These are phyloP conservation scores for Apostasia shenzhenica DNA, from an alignment of 106 monocot genomes.

Conservation along the genomic window DNA sequence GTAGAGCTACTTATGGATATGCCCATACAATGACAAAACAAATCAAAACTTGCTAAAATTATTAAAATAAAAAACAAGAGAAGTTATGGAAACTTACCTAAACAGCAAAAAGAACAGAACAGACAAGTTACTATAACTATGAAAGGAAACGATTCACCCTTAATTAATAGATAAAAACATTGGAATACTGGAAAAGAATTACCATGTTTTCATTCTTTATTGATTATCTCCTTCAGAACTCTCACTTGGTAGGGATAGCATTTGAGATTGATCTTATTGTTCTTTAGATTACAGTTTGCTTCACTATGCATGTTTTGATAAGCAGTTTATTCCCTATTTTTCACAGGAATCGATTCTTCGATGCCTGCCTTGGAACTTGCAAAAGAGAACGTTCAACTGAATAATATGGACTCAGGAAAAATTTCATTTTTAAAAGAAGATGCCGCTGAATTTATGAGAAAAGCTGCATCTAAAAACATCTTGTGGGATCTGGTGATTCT, in stretches of 20 bases:
- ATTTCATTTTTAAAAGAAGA: constrained; percentile 84
- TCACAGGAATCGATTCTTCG: constrained; percentile 88
- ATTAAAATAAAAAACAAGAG: too few species aligned
- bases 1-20: too few species aligned
- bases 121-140: too few species aligned
- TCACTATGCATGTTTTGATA: background rate
- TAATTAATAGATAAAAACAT: too few species aligned
- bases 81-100: too few species aligned
- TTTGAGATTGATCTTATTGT: background rate
- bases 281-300: background rate
- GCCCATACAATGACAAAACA: too few species aligned
- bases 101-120: too few species aligned
- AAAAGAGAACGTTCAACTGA: constrained; percentile 72
- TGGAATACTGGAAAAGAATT: too few species aligned
- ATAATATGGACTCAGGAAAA: constrained; percentile 48
- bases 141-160: too few species aligned
- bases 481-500: constrained; percentile 85
- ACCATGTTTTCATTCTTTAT: too few species aligned
- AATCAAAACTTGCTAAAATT: too few species aligned
- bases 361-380: constrained; percentile 82
- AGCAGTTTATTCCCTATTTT: background rate
- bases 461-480: constrained; percentile 55
- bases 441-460: constrained; percentile 83
- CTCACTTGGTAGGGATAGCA: background rate
- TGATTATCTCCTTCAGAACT: too few species aligned